Evolutionary conservation across 257 asterid genomes (phyloP), one percentile per base, ranked within the genome.

Genomic region (Solanum bukasovii): DNA sequence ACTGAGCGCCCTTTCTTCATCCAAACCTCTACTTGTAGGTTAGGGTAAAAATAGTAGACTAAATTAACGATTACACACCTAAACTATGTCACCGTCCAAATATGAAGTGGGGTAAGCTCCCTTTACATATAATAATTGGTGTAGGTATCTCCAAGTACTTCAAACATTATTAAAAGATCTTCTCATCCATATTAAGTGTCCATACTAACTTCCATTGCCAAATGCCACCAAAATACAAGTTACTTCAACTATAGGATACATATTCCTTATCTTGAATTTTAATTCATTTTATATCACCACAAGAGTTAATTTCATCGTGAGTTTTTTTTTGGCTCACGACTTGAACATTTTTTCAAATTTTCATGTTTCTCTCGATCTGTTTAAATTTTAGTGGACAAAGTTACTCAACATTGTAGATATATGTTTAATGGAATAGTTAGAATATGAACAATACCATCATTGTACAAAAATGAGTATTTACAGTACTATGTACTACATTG

Each of bases 51-150:
- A 23, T 16, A 23, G 29, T 23, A 61, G 29, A 21, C 29, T 65
- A 29, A 65, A 25, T 25, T 65, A 2, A n/a, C 72, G 5, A 65
- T n/a, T 13, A 49, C 59, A 49, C 8, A 13, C 21, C 21, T 49
- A 49, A 14, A 49, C 61, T 27, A 67, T 67, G 35, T 71, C n/a
- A 71, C 78, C 3, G 2, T 33, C 78, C 78, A 71, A 71, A 31
- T 71, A 16, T 71, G n/a, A 31, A 71, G 78, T 71, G 78, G 78
- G 78, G 25, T 71, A 29, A 35, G 37, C 78, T 71, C 73, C 16
- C 34, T 16, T 31, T 71, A 31, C 3, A 33, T 33, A 33, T 33
- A 8, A 18, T 14, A 31, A 31, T 33, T 33, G 38, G 38, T 31
- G 1, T 70, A 29, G 7, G 77, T 3, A 29, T 73, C 83, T 52